A percentile compares a stretch with the other conserved stretches of the same genome.
These are phyloP conservation scores for Kurtzmaniella cleridarum DNA, from an alignment of 805 yeast genomes.

Conservation along the genomic window DNA sequence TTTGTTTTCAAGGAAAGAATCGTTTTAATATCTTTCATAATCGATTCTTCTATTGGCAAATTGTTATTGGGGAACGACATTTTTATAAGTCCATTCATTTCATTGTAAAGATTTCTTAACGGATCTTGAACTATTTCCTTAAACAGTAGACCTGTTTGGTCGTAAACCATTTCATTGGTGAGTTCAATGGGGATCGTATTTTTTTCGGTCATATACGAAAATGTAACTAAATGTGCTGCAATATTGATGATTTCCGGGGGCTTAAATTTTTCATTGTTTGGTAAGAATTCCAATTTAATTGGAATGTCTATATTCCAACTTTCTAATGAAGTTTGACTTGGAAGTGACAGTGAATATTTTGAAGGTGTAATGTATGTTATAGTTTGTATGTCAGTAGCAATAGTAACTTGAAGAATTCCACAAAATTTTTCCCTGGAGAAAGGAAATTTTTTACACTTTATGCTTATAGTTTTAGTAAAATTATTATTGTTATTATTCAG, in stretches of 20 bases:
- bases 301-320: slow-evolving; percentile 26
- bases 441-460: too few species aligned
- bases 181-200: slow-evolving; percentile 14
- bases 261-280: not conserved
- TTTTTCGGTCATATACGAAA: slow-evolving; percentile 1
- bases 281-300: slow-evolving; percentile 10
- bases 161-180: slow-evolving; percentile 14
- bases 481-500: too few species aligned
- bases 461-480: too few species aligned
- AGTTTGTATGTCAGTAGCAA: not conserved
- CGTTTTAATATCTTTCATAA: not conserved
- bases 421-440: too few species aligned
- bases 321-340: not conserved
- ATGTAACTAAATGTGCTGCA: not conserved
- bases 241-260: slow-evolving; percentile 3
- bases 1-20: not conserved
- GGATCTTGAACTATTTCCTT: not conserved
- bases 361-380: slow-evolving; percentile 19
- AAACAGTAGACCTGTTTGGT: slow-evolving; percentile 3
- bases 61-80: not conserved
- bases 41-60: not conserved
- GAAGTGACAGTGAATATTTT: slow-evolving; percentile 9
- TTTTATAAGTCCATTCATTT: not conserved
- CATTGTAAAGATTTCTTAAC: not conserved
- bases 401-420: too few species aligned